Conservation (phyloP, 148 eudicot genomes). For the Rhododendron simsii region DNA sequence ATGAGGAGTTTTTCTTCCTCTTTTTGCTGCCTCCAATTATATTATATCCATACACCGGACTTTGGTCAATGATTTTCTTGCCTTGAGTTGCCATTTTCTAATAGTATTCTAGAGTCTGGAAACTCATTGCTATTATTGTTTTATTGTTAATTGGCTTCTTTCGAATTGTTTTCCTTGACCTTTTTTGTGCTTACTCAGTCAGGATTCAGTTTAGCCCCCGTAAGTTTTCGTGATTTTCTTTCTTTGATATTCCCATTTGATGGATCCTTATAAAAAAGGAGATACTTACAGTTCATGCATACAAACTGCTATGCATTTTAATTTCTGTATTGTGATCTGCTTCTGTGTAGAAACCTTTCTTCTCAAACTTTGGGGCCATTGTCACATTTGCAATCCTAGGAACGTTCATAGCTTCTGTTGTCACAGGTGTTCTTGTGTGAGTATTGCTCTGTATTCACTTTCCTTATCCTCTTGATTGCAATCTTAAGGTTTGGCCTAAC, state of each 20-base stretch:
- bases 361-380: slow-evolving; percentile 97
- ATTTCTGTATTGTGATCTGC: not conserved
- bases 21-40: slow-evolving; percentile 94
- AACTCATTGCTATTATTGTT: not conserved
- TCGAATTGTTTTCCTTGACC: slow-evolving; percentile 55
- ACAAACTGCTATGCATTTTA: not conserved
- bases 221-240: slow-evolving; percentile 36
- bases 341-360: slow-evolving; percentile 83
- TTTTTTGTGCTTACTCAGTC: slow-evolving; percentile 64
- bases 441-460: slow-evolving; percentile 18
- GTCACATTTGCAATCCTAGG: slow-evolving; percentile 89
- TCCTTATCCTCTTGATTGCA: not conserved
- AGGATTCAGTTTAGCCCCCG: slow-evolving; percentile 93
- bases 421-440: slow-evolving; percentile 94
- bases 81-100: not conserved
- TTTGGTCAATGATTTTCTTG: not conserved
- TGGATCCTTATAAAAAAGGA: not conserved
- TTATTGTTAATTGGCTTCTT: not conserved
- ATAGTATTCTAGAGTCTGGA: not conserved
- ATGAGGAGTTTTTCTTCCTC: slow-evolving; percentile 98
- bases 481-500: not conserved
- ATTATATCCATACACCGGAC: slow-evolving; percentile 67
- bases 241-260: not conserved
- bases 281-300: not conserved
- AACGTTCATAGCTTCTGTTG: slow-evolving; percentile 80